Base-by-base conservation (phyloP, 305 asterid genomes). In the Fraxinus xanthoxyloides region DNA sequence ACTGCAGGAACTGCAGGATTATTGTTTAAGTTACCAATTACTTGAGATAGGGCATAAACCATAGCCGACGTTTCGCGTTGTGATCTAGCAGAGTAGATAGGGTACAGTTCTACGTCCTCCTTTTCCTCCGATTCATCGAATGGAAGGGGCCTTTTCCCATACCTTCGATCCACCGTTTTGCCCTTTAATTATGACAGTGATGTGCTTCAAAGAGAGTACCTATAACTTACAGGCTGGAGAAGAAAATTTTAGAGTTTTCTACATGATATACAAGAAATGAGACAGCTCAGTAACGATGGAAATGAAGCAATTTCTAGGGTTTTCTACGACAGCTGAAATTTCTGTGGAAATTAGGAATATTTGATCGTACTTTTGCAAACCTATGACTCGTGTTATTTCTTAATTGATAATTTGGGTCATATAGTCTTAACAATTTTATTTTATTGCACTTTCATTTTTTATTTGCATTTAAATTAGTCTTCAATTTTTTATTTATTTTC, bases 31-130 rank as follows among this genome's bases (percentile, higher is more conserved):
- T 76, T 85, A 1, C 95, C 94, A 40, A 94, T 89, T 28, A 94
- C 98, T 84, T 89, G 98, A 85, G 97, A 92, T 40, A 94, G 98
- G 3, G 85, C 98, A 72, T 91, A 84, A 80, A 94, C 97, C 91
- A 94, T 92, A 67, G 90, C 97, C 1, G 95, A 89, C 94, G 90
- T 93, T 59, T 94, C 97, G 2, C 92, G 97, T 30, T 90, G 90
- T 3, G 97, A 94, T 90, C 91, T 65, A 24, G 88, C 76, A 30
- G 92, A 85, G 87, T 87, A 88, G 32, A 77, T 38, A 0, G 93
- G 97, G 65, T 84, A 87, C 24, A 85, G 54, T 0, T 76, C 19
- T 3, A 72, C 72, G 2, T 81, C 86, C 70, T 87, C 87, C 77
- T 86, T 83, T n/a, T 88, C 88, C 85, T 88, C 91, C 86, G 82